phyloP scores from a whole-genome alignment of 1,284 basidiomycete species.

The Pulveroboletus sp. region DNA sequence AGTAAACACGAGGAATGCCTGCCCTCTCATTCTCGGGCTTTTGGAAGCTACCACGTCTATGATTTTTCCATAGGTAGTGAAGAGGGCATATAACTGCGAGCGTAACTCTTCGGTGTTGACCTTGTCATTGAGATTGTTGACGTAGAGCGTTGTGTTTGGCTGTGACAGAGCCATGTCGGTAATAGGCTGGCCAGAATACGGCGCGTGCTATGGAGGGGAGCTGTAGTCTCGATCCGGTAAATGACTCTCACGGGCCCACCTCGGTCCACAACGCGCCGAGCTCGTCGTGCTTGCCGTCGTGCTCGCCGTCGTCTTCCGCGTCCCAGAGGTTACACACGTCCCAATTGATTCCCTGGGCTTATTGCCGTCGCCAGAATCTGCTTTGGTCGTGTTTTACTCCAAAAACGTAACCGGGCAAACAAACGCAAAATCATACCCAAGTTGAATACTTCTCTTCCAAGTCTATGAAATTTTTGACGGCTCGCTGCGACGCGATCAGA shows the following conservation, averaged over 20 bases:
- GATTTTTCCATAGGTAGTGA: constrained; percentile 90
- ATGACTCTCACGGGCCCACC: constrained; percentile 40
- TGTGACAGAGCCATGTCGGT: constrained; percentile 52
- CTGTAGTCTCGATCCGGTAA: constrained; percentile 23
- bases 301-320: constrained; percentile 5
- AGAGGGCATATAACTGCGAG: constrained; percentile 84
- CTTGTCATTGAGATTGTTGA: constrained; percentile 94
- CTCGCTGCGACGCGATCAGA: constrained; percentile 29
- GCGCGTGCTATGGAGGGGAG: background rate
- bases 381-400: constrained; percentile 32
- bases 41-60: constrained; percentile 96
- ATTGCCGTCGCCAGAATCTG: constrained; percentile 12
- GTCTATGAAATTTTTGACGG: constrained; percentile 39
- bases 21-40: constrained; percentile 84
- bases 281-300: constrained; percentile 9
- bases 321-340: background rate
- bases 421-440: constrained; percentile 30
- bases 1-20: constrained; percentile 95
- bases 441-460: constrained; percentile 11
- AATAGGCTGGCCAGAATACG: background rate
- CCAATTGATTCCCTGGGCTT: background rate
- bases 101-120: constrained; percentile 92
- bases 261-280: background rate
- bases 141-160: constrained; percentile 88
- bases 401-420: constrained; percentile 36